Evolutionary conservation across 2,329 filamentous ascomycete genomes (phyloP), one percentile per base, ranked within the genome.

Genomic region (Claviceps sp.): DNA sequence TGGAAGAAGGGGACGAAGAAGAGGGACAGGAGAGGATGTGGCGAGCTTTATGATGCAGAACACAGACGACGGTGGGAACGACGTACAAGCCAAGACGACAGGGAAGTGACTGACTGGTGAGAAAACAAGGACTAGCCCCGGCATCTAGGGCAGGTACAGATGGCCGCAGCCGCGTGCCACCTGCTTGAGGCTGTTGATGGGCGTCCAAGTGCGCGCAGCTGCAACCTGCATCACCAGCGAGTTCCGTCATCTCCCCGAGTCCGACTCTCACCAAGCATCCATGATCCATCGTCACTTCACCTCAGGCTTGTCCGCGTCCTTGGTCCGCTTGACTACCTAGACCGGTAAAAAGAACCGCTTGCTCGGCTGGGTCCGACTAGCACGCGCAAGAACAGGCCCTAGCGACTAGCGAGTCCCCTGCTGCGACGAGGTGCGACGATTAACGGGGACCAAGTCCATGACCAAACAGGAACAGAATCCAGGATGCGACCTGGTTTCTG

Each of bases 151-250:
- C 46, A 54, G 50, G 52, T 39, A 47, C 49, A 49, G 50, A 34
- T 39, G 52, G 22, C 49, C 40, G 52, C 50, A 46, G 44, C 40
- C 39, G 49, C 42, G 52, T 54, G 50, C 50, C 52, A 54, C 52
- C 52, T 51, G 52, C 52, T 29, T 29, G 26, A 29, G 26, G 26
- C 26, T 2, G 26, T 9, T 29, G 2, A 29, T 29, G 26, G 26
- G 26, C 26, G 26, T 29, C 8, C 26, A 29, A 29, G 26, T 9
- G 26, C 26, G 26, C 26, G 26, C 26, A 29, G 26, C 26, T 29
- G 26, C 8, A 29, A 8, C 8, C 26, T 4, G 29, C 29, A 34
- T 34, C 9, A 34, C 3, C 29, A 34, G 29, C 29, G 9, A 34
- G 29, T 34, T 34, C 29, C 29, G 29, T 34, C 9, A 34, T 11